Evolutionary conservation across 345 rosid genomes (phyloP).

Genomic region (Euclidium syriacum): DNA sequence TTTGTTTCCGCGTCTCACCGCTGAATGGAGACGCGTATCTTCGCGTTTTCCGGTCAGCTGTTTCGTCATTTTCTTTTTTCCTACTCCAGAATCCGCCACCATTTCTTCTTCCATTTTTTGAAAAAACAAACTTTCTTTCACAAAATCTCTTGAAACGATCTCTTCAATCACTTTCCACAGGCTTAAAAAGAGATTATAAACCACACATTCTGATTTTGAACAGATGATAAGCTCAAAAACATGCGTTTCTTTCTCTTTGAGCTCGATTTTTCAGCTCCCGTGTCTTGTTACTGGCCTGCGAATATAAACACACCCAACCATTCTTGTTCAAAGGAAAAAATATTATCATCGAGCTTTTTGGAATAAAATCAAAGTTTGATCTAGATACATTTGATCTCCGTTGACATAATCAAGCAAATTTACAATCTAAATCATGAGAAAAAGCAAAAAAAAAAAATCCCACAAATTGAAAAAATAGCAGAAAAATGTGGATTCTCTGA

Average conservation of each 20-base stretch:
- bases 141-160: not conserved
- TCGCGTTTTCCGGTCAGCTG: constrained; percentile 83
- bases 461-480: not conserved
- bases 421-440: not conserved
- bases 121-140: not conserved
- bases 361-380: constrained; percentile 19
- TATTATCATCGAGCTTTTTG: no score
- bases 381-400: not conserved
- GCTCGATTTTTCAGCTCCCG: constrained; percentile 12
- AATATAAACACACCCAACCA: no score
- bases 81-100: not conserved
- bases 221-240: no score
- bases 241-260: no score
- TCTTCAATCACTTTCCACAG: not conserved
- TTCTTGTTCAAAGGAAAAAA: no score
- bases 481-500: not conserved
- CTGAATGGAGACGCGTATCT: constrained; percentile 73
- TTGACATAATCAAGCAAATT: no score
- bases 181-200: constrained; percentile 38
- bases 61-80: constrained; percentile 72
- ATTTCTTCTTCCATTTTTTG: constrained; percentile 17
- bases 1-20: constrained; percentile 65
- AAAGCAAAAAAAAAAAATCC: not conserved
- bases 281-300: no score
- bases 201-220: constrained; percentile 9